These are phyloP conservation scores for Zygosaccharomyces kombuchaensis DNA, from an alignment of 805 yeast genomes.

Conservation along the genomic window DNA sequence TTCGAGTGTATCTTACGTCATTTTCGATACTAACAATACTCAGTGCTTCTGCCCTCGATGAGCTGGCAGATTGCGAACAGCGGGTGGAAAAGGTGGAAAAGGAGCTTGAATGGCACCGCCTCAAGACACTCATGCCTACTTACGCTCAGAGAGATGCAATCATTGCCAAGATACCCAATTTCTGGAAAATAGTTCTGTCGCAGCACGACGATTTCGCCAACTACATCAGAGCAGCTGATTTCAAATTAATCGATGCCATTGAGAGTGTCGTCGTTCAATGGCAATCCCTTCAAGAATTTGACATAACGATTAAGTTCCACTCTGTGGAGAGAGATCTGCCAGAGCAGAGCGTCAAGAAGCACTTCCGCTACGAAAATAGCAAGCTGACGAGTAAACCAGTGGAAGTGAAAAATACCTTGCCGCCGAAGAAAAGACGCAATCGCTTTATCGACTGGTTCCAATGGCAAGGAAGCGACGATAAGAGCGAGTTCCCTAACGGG, in stretches of 20 bases:
- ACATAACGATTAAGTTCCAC: constrained; percentile 57
- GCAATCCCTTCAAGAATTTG: constrained; percentile 46
- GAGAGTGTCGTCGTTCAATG: constrained; percentile 59
- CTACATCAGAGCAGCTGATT: constrained; percentile 69
- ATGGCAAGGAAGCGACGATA: constrained; percentile 78
- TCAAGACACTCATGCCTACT: constrained; percentile 51
- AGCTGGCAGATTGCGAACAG: constrained; percentile 53
- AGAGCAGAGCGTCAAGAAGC: constrained; percentile 57
- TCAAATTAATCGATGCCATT: constrained; percentile 65
- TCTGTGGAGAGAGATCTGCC: constrained; percentile 45
- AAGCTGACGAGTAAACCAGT: constrained; percentile 55
- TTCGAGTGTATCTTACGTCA: background rate
- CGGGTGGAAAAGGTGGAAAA: constrained; percentile 57
- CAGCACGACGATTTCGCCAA: constrained; percentile 84
- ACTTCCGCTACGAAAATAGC: constrained; percentile 47
- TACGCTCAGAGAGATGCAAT: constrained; percentile 53
- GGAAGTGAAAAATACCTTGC: constrained; percentile 39
- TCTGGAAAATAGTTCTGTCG: constrained; percentile 85
- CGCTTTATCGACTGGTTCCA: constrained; percentile 83
- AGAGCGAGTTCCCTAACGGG: constrained; percentile 74
- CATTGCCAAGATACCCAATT: constrained; percentile 57
- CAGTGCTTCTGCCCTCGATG: constrained; percentile 37
- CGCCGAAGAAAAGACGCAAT: constrained; percentile 55
- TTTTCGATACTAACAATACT: constrained; percentile 5
- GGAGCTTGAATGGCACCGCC: constrained; percentile 50